These are phyloP conservation scores for Prunus mongolica DNA, from an alignment of 306 rosid species.

Conservation along the genomic window DNA sequence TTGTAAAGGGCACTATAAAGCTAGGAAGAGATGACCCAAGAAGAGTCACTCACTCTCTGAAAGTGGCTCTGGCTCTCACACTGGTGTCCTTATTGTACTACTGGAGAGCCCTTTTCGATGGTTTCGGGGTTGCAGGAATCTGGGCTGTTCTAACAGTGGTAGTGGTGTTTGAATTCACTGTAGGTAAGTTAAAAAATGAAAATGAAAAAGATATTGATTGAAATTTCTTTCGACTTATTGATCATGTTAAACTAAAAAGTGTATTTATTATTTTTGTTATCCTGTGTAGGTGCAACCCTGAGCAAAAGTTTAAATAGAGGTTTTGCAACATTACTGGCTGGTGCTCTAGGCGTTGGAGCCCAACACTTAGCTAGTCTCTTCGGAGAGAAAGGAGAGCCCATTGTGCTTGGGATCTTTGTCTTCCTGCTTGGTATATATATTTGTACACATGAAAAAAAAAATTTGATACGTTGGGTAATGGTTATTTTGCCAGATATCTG, in stretches of 20 bases:
- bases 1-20: slow-evolving; percentile 40
- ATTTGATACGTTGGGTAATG: not conserved
- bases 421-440: slow-evolving; percentile 60
- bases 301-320: slow-evolving; percentile 76
- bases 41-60: slow-evolving; percentile 76
- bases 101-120: slow-evolving; percentile 68
- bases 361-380: slow-evolving; percentile 57
- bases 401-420: slow-evolving; percentile 68
- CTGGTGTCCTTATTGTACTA: slow-evolving; percentile 73
- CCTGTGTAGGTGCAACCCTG: slow-evolving; percentile 72
- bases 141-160: slow-evolving; percentile 95
- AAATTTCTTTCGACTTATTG: not conserved
- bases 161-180: slow-evolving; percentile 80
- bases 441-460: not conserved
- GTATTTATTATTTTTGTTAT: not conserved
- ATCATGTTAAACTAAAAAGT: not conserved
- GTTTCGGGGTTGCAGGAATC: slow-evolving; percentile 80
- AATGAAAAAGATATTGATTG: too few relatives aligned
- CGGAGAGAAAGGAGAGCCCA: slow-evolving; percentile 62
- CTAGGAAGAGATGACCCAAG: slow-evolving; percentile 86
- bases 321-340: slow-evolving; percentile 71
- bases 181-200: slow-evolving; percentile 42
- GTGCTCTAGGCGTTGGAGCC: slow-evolving; percentile 80
- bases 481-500: not conserved
- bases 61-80: slow-evolving; percentile 89